Evolutionary conservation across 495 filamentous ascomycete species (phyloP).

Genomic region (Amorphotheca resinae): DNA sequence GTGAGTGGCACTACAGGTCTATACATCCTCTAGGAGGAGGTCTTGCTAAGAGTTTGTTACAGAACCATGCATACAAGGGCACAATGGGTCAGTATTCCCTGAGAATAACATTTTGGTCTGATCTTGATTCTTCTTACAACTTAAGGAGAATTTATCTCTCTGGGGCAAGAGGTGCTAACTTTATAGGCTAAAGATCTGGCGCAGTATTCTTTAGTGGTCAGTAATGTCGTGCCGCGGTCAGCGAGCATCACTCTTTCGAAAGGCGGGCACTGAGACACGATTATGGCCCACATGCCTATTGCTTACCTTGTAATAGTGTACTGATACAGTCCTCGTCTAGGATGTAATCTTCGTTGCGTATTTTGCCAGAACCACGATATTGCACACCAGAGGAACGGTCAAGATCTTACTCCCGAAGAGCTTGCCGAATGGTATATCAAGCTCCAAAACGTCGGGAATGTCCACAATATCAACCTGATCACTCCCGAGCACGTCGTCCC

Average conservation of each 20-base stretch:
- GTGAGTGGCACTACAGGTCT: conserved; percentile 12
- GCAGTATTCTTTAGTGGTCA: conserved; percentile 62
- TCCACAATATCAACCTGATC: conserved; percentile 72
- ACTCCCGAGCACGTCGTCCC: conserved; percentile 71
- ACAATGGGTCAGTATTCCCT: too few species aligned
- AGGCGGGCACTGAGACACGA: too few species aligned
- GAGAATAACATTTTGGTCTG: too few species aligned
- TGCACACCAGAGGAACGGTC: conserved; percentile 57
- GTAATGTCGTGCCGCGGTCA: too few species aligned
- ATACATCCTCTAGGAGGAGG: not conserved
- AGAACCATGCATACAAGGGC: conserved; percentile 67
- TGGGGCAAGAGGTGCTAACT: not conserved
- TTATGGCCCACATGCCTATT: too few species aligned
- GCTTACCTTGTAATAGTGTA: too few species aligned
- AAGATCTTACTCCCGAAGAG: conserved; percentile 63
- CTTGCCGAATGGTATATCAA: conserved; percentile 68
- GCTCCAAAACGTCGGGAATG: conserved; percentile 55
- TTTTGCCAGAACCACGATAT: conserved; percentile 82
- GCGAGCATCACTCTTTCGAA: too few species aligned
- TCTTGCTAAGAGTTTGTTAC: not conserved
- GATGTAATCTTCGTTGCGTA: conserved; percentile 66
- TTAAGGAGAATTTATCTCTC: not conserved
- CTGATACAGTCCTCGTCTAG: too few species aligned
- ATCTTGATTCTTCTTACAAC: too few species aligned
- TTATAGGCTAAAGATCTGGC: conserved; percentile 34